Conservation (phyloP, 768 basidiomycete genomes). For the Cystofilobasidium macerans region DNA sequence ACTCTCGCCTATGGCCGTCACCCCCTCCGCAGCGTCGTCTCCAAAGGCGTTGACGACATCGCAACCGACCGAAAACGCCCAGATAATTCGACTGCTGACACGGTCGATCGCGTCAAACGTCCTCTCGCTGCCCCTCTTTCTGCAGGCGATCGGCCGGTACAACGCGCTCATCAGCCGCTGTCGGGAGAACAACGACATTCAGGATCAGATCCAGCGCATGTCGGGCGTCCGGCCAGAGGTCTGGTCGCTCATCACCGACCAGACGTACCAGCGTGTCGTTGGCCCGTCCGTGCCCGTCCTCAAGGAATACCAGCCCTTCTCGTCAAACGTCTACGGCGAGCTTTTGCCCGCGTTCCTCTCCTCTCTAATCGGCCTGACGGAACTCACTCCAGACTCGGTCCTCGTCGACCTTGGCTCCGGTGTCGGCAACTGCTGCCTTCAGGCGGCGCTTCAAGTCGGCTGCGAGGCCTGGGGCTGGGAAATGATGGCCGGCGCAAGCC, state of each 20-base stretch:
- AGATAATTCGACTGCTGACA: constrained; percentile 19
- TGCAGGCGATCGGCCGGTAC: constrained; percentile 51
- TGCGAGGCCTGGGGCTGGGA: constrained; percentile 70
- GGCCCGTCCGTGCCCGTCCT: constrained; percentile 47
- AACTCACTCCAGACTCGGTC: constrained; percentile 50
- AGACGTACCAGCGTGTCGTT: constrained; percentile 85
- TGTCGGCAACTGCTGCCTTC: constrained; percentile 72
- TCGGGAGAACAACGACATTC: constrained; percentile 41
- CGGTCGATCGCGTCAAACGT: constrained; percentile 38
- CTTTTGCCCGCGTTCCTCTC: constrained; percentile 55
- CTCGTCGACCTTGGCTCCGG: constrained; percentile 80
- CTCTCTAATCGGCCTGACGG: constrained; percentile 44
- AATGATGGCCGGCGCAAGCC: constrained; percentile 63
- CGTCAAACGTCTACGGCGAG: constrained; percentile 68
- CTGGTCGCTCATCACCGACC: constrained; percentile 66
- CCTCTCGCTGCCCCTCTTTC: constrained; percentile 61
- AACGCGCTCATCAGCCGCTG: constrained; percentile 53
- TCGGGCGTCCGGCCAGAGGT: constrained; percentile 54
- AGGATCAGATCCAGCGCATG: constrained; percentile 36
- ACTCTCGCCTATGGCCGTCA: constrained; percentile 1
- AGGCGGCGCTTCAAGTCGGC: constrained; percentile 66
- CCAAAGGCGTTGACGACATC: constrained; percentile 3
- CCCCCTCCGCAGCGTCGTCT: constrained; percentile 46
- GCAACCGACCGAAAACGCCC: constrained; percentile 11
- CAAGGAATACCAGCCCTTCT: constrained; percentile 63